Evolutionary conservation across 2,329 filamentous ascomycete species (phyloP).

Genomic region (Elsinoe perseae): DNA sequence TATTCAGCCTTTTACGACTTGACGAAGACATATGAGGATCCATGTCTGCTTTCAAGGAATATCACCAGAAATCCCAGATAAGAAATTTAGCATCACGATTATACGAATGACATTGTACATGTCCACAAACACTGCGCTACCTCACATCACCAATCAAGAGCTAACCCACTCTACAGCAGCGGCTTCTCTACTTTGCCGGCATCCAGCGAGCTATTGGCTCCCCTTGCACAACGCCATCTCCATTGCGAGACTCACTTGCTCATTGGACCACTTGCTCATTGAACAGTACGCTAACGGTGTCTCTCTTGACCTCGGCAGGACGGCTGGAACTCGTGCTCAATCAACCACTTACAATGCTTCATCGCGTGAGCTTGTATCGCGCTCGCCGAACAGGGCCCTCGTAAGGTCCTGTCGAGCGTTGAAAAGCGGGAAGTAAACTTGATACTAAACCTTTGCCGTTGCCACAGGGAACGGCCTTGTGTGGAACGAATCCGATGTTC

Average conservation of each 20-base stretch:
- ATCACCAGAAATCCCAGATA: not conserved
- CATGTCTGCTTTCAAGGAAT: not conserved
- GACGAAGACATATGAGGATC: not conserved
- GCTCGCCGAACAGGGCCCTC: not conserved
- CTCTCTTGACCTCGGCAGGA: not conserved
- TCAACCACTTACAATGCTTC: not conserved
- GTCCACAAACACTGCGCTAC: not conserved
- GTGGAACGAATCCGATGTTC: not conserved
- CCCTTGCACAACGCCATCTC: not conserved
- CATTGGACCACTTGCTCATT: too few relatives aligned
- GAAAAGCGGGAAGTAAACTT: not conserved
- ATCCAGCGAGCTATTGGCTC: not conserved
- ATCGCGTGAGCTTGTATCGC: not conserved
- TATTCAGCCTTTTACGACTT: not conserved
- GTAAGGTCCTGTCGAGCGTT: not conserved
- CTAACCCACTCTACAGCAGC: not conserved
- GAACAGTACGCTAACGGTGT: not conserved
- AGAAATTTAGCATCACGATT: not conserved
- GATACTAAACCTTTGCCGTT: not conserved
- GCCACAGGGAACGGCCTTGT: not conserved
- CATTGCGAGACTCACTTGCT: too few relatives aligned
- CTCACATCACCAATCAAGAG: not conserved
- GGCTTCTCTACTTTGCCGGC: too few relatives aligned
- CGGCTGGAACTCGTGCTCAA: not conserved
- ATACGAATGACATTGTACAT: constrained; percentile 3